Evolutionary conservation across 179 eudicot genomes (phyloP).

Genomic region (Actinidia arguta): DNA sequence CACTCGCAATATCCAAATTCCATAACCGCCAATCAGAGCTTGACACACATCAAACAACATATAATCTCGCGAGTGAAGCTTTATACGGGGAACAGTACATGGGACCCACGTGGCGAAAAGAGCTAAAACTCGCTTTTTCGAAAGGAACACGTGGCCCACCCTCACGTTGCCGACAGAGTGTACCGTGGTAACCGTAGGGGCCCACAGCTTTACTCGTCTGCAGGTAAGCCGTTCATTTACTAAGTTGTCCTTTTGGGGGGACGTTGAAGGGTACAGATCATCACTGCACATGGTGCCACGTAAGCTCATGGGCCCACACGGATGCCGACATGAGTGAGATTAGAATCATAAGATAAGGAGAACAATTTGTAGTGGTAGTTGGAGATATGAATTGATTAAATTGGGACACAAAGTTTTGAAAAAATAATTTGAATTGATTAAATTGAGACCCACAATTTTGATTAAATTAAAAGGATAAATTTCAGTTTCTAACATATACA

Average conservation of each 20-base stretch:
- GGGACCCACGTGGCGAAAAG: not conserved
- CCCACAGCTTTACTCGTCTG: no score
- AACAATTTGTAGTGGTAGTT: not conserved
- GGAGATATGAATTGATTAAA: not conserved
- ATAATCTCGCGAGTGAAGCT: not conserved
- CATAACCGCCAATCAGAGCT: not conserved
- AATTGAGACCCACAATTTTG: no score
- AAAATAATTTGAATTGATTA: no score
- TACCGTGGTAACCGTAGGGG: not conserved
- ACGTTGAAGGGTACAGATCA: not conserved
- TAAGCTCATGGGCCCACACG: not conserved
- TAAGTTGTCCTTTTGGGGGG: not conserved
- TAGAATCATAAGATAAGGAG: no score
- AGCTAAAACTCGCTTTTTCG: not conserved
- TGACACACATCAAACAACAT: not conserved
- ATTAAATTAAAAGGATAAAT: no score
- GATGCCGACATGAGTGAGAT: not conserved
- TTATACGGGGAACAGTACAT: not conserved
- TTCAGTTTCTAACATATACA: no score
- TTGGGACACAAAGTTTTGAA: not conserved
- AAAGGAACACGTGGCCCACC: not conserved
- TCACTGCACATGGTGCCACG: not conserved
- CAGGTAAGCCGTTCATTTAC: no score
- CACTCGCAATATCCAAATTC: not conserved
- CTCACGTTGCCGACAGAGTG: slow-evolving; percentile 7